Evolutionary conservation across 1,284 basidiomycete species (phyloP).

Genomic region (Boletus mariae): DNA sequence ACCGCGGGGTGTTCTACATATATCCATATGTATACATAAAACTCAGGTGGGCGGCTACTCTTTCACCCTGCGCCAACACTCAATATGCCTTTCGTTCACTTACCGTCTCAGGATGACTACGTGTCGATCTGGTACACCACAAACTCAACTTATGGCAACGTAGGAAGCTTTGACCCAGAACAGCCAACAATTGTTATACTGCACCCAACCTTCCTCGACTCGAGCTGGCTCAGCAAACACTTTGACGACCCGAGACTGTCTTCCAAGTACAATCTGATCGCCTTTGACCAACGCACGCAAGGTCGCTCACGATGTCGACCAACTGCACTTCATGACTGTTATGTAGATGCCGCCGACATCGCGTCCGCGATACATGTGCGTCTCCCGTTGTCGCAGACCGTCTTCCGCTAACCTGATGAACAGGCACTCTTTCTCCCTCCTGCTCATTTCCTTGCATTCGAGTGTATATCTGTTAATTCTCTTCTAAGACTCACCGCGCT

Average conservation of each 20-base stretch:
- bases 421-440: slow-evolving; percentile 63
- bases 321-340: slow-evolving; percentile 59
- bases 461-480: slow-evolving; percentile 48
- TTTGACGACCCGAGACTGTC: slow-evolving; percentile 62
- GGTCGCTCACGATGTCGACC: slow-evolving; percentile 57
- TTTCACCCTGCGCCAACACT: neutral
- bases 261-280: slow-evolving; percentile 60
- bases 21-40: slow-evolving; percentile 13
- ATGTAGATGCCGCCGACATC: slow-evolving; percentile 73
- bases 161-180: slow-evolving; percentile 59
- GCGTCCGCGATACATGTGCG: slow-evolving; percentile 61
- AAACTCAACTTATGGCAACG: slow-evolving; percentile 50
- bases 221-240: slow-evolving; percentile 62
- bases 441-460: slow-evolving; percentile 64
- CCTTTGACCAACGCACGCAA: slow-evolving; percentile 67
- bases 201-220: slow-evolving; percentile 65
- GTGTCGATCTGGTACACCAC: slow-evolving; percentile 69
- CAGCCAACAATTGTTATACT: slow-evolving; percentile 65
- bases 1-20: slow-evolving; percentile 11
- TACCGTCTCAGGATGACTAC: slow-evolving; percentile 60
- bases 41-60: slow-evolving; percentile 6
- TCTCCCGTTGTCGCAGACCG: slow-evolving; percentile 7
- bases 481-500: slow-evolving; percentile 60
- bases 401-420: neutral
- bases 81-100: slow-evolving; percentile 68